phyloP scores from a whole-genome alignment of 805 yeast species.

The Priceomyces carsonii region DNA sequence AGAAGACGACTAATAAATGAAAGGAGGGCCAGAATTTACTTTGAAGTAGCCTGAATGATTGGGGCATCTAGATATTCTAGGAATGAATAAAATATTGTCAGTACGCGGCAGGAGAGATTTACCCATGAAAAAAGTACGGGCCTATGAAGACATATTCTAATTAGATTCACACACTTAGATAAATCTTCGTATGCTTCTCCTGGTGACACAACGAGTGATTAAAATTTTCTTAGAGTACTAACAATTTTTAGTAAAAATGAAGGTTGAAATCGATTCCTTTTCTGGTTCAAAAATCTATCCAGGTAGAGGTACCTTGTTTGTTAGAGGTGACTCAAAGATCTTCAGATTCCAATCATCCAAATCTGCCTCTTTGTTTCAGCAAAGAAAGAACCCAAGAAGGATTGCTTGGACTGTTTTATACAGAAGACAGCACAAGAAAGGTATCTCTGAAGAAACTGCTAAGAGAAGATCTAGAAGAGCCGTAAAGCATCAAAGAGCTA shows the following conservation, averaged over 20 bases:
- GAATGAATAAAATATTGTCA: too few relatives aligned
- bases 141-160: too few relatives aligned
- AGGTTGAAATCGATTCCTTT: conserved; percentile 99
- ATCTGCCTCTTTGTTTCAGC: conserved; percentile 96
- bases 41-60: too few relatives aligned
- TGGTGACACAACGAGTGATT: too few relatives aligned
- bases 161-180: too few relatives aligned
- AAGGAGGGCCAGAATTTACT: too few relatives aligned
- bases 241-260: conserved; percentile 60
- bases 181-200: too few relatives aligned
- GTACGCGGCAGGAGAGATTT: too few relatives aligned
- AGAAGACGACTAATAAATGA: too few relatives aligned
- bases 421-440: conserved; percentile 99
- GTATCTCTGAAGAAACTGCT: conserved; percentile 96
- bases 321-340: conserved; percentile 99
- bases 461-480: conserved; percentile 97
- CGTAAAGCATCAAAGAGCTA: conserved; percentile 98
- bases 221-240: conserved; percentile 34
- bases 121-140: too few relatives aligned
- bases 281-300: conserved; percentile 99
- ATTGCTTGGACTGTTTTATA: conserved; percentile 98
- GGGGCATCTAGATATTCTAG: too few relatives aligned
- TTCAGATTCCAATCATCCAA: conserved; percentile 99
- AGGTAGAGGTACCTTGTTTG: conserved; percentile 99
- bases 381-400: conserved; percentile 99